These are phyloP conservation scores for Sedum album DNA, from an alignment of 164 flowering plant species.

Conservation along the genomic window DNA sequence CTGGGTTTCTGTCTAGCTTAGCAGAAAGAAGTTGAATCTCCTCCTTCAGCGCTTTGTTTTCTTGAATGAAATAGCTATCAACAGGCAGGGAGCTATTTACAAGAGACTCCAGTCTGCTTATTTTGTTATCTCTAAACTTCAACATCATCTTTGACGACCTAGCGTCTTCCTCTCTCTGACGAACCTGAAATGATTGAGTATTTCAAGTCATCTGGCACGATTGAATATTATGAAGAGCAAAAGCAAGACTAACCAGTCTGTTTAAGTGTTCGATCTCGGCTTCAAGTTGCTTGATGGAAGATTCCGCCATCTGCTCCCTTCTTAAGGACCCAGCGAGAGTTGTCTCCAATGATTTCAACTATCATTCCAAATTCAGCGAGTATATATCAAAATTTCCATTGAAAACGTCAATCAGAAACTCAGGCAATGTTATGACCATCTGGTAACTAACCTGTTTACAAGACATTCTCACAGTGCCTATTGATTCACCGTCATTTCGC, in stretches of 20 bases:
- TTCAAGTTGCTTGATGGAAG: slow-evolving; percentile 65
- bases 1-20: slow-evolving; percentile 80
- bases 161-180: slow-evolving; percentile 90
- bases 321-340: slow-evolving; percentile 89
- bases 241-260: slow-evolving; percentile 53
- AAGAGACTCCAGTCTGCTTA: slow-evolving; percentile 83
- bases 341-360: slow-evolving; percentile 83
- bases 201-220: slow-evolving; percentile 5
- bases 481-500: slow-evolving; percentile 26
- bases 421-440: neutral
- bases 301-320: slow-evolving; percentile 90
- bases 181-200: slow-evolving; percentile 30
- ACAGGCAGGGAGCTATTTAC: slow-evolving; percentile 54
- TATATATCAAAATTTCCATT: slow-evolving; percentile 33
- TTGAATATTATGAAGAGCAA: neutral
- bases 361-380: slow-evolving; percentile 22
- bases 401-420: neutral
- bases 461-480: slow-evolving; percentile 50
- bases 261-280: slow-evolving; percentile 88
- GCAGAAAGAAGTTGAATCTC: slow-evolving; percentile 69
- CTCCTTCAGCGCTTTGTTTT: slow-evolving; percentile 68
- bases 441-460: slow-evolving; percentile 57
- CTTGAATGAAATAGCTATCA: slow-evolving; percentile 69
- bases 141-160: slow-evolving; percentile 85
- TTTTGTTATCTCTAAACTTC: slow-evolving; percentile 88